Conservation (phyloP, 2,329 filamentous ascomycete species). For the Xylariaceae sp. region DNA sequence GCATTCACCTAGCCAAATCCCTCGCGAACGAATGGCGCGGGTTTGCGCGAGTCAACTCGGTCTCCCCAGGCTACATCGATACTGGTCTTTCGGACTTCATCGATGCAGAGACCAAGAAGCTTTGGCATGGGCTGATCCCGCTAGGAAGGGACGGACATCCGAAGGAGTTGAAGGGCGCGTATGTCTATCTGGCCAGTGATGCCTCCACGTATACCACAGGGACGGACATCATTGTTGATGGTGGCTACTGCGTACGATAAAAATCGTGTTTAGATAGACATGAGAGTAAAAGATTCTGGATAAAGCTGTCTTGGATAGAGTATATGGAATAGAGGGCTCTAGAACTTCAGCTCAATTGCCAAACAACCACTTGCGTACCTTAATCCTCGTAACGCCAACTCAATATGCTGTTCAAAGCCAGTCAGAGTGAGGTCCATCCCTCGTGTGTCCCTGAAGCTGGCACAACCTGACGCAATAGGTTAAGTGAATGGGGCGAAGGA, state of each 20-base stretch:
- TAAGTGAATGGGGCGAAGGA: too few relatives aligned
- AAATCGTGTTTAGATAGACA: neutral
- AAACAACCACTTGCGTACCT: too few relatives aligned
- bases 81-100: slow-evolving; percentile 27
- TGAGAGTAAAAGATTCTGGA: too few relatives aligned
- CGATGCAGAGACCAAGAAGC: slow-evolving; percentile 11
- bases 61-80: slow-evolving; percentile 51
- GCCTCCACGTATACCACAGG: slow-evolving; percentile 15
- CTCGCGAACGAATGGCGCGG: slow-evolving; percentile 54
- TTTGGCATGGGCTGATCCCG: slow-evolving; percentile 8
- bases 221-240: slow-evolving; percentile 14
- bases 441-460: too few relatives aligned
- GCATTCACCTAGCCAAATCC: slow-evolving; percentile 52
- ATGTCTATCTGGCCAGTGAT: slow-evolving; percentile 16
- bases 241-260: slow-evolving; percentile 7
- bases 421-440: too few relatives aligned
- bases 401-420: too few relatives aligned
- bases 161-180: slow-evolving; percentile 17
- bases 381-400: too few relatives aligned
- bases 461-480: too few relatives aligned
- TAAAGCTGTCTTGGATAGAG: too few relatives aligned
- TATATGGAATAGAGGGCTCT: too few relatives aligned
- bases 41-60: slow-evolving; percentile 53
- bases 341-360: too few relatives aligned
- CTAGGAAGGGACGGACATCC: slow-evolving; percentile 14